A percentile compares a stretch with the other conserved stretches of the same genome.
These are phyloP conservation scores for Penstemon barbatus DNA, from an alignment of 257 asterid genomes.

Conservation along the genomic window DNA sequence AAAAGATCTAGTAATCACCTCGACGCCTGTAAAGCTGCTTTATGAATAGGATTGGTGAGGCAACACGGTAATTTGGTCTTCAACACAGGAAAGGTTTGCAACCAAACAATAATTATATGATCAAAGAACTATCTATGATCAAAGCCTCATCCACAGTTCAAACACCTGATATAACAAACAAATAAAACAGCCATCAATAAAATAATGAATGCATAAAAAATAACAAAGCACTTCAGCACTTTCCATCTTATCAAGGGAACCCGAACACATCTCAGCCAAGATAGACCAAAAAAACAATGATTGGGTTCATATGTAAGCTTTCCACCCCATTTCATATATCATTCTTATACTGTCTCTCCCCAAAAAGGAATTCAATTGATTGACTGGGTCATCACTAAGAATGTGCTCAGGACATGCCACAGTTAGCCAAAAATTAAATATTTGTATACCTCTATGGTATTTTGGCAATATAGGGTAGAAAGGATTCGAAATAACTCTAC, in stretches of 20 bases:
- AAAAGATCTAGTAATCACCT: conserved; percentile 23
- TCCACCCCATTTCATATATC: not conserved
- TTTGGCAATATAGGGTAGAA: too few species aligned
- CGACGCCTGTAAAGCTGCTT: conserved; percentile 17
- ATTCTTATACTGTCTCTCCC: not conserved
- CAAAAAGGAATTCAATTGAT: not conserved
- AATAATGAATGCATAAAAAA: not conserved
- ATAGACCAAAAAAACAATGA: conserved; percentile 4
- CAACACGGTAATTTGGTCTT: conserved; percentile 31
- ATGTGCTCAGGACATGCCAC: too few species aligned
- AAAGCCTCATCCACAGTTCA: conserved; percentile 17
- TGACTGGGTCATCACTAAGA: not conserved
- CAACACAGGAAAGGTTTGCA: conserved; percentile 10
- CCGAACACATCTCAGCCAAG: not conserved
- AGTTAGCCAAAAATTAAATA: not conserved
- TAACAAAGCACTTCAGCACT: not conserved
- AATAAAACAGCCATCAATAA: conserved; percentile 13
- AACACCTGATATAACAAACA: conserved; percentile 27
- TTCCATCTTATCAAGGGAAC: conserved; percentile 2
- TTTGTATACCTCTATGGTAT: not conserved
- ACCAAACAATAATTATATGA: conserved; percentile 11
- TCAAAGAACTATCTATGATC: conserved; percentile 19
- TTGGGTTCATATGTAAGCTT: not conserved
- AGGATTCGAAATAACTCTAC: too few species aligned
- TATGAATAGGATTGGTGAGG: conserved; percentile 27